Evolutionary conservation across 2,329 filamentous ascomycete genomes (phyloP), one percentile per base, ranked within the genome.

Genomic region (Dothidotthia symphoricarpi): DNA sequence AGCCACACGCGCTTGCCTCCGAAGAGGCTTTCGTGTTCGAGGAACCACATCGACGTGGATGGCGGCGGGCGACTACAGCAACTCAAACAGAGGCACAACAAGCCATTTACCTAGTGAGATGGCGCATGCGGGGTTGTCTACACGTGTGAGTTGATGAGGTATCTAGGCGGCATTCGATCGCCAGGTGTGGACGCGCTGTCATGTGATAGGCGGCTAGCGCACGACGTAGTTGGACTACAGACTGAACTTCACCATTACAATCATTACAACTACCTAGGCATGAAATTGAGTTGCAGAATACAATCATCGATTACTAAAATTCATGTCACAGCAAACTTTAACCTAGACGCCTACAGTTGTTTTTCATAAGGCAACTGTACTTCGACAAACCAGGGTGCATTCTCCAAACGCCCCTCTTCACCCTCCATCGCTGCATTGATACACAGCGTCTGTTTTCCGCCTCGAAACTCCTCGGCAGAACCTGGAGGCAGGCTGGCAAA

Each of bases 1-100:
- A 95, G 75, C 90, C 90, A 95, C 51, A 90, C 74, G 56, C 80
- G 81, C 66, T 81, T 86, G 44, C 75, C 73, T 40, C 71, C 69
- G 39, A 82, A 76, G 35, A 75, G 69, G 42, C 76, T 70, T 27
- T 77, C 71, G 54, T 76, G 78, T 53, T 82, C 71, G 13, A 77
- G 61, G 16, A 76, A 63, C 75, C 75, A 77, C 75, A 78, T 78
- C 7, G 27, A 14, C 16, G 19, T n/a, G 6, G 27, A 13, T 12
- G 26, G 15, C 6, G n/a, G 19, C 19, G 22, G 11, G n/a, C 16
- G 24, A 16, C 28, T 22, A 22, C 19, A 9, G 9, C 9, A 8
- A 8, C 15, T 29, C 16, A 29, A 9, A n/a, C 13, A 13, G 4
- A 15, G 13, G 13, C 27, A 29, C 16, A 9, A 13, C 15, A 29